Evolutionary conservation across 768 basidiomycete species (phyloP), one percentile per base, ranked within the genome.

Genomic region (Hericium rajendrae): DNA sequence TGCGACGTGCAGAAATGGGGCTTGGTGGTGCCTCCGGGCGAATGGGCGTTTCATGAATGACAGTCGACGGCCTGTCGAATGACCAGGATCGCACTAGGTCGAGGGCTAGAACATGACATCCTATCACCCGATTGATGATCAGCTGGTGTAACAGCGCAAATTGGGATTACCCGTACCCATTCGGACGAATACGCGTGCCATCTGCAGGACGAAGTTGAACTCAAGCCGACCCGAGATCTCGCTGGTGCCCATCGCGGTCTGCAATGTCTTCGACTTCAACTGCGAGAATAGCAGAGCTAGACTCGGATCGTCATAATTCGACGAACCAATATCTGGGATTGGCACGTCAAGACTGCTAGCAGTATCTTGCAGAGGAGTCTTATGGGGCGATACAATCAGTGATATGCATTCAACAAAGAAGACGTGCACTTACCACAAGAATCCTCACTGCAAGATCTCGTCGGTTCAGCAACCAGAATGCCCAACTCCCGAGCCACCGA

Each of bases 121-220:
- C 94, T 97, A 68, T 11, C 55, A 48, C 40, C n/a, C 32, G 9
- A 32, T 32, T 32, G 1, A 32, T 32, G 5, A 8, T 32, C 6
- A 32, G 6, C 9, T 32, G 2, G 32, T 32, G 9, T 32, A 2
- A 9, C 9, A 2, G 6, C 9, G 32, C 9, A 2, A 32, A 8
- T 1, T 32, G 6, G 2, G 6, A 10, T 32, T 9, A 2, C 0
- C 68, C 85, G 41, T 62, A 91, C 95, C 97, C 93, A 97, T 95
- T 58, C 91, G 77, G 65, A 89, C 92, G 64, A 97, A 94, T 8
- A 95, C 89, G 28, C 92, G 82, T 0, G 94, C 90, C 64, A 93
- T 92, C 72, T 98, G 94, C 28, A 94, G 74, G 10, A 99, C 91
- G 68, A 98, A 98, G 67, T 90, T 94, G 72, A 94, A 97, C 67